These are phyloP conservation scores for Bacterosira constricta DNA, from an alignment of 108 stramenopile genomes.

Conservation along the genomic window DNA sequence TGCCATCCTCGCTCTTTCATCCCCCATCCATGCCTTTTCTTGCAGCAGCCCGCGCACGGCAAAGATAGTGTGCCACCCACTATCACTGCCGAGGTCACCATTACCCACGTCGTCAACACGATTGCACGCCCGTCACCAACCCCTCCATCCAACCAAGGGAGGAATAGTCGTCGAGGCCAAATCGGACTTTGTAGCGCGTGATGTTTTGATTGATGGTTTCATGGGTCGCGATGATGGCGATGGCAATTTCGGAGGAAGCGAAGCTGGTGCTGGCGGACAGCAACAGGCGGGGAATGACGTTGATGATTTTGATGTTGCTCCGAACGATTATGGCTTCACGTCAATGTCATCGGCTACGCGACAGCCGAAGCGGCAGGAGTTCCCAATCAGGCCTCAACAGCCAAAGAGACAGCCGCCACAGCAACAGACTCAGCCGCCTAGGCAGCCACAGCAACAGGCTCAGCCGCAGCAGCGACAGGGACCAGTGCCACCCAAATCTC, in stretches of 20 bases:
- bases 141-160: constrained; percentile 20
- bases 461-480: neutral
- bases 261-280: neutral
- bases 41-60: no score
- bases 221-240: constrained; percentile 12
- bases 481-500: neutral
- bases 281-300: neutral
- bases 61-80: no score
- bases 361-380: neutral
- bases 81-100: no score
- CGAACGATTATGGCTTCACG: neutral
- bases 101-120: neutral
- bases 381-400: no score
- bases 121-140: constrained; percentile 1
- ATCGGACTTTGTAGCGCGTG: constrained; percentile 23
- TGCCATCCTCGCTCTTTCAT: no score
- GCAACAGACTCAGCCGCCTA: neutral
- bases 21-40: no score
- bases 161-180: constrained; percentile 23
- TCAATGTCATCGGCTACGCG: neutral
- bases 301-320: neutral
- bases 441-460: neutral
- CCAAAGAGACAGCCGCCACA: neutral
- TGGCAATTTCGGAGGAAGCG: neutral
- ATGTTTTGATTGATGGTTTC: constrained; percentile 22